Evolutionary conservation across 768 basidiomycete species (phyloP).

Genomic region (Boletus tomentosulus): DNA sequence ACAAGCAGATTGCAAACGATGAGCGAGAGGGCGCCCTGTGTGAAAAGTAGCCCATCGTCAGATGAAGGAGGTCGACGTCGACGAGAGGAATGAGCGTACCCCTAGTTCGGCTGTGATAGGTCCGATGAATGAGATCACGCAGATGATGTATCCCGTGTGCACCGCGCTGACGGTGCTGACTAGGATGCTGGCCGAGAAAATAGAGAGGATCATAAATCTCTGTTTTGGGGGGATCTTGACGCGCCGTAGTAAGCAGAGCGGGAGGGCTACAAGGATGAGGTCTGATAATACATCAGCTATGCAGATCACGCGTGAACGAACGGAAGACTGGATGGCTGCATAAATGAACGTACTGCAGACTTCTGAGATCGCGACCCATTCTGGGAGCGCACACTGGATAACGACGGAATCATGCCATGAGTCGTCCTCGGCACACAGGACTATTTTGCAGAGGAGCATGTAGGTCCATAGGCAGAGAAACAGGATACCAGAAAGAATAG

Average conservation of each 20-base stretch:
- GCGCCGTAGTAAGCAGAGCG: constrained; percentile 41
- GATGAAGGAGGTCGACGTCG: not conserved
- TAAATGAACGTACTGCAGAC: constrained; percentile 41
- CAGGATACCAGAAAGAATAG: constrained; percentile 1
- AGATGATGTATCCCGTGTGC: constrained; percentile 41
- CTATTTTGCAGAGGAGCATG: constrained; percentile 23
- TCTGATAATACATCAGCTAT: constrained; percentile 49
- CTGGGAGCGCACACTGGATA: constrained; percentile 42
- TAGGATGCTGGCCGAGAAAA: constrained; percentile 52
- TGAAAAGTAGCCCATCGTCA: not conserved
- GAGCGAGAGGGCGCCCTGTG: constrained; percentile 35
- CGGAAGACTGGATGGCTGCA: not conserved
- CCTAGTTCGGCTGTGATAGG: constrained; percentile 40
- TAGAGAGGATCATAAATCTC: constrained; percentile 38
- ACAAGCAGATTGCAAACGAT: constrained; percentile 42
- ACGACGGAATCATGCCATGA: constrained; percentile 36
- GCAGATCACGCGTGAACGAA: not conserved
- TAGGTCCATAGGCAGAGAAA: constrained; percentile 20
- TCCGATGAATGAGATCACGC: constrained; percentile 10
- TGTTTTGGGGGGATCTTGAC: constrained; percentile 39
- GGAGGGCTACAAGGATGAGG: constrained; percentile 41
- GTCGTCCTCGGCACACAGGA: constrained; percentile 38
- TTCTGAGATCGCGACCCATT: constrained; percentile 49
- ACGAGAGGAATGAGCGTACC: constrained; percentile 22
- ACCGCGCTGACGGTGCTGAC: constrained; percentile 44